Evolutionary conservation across 345 rosid genomes (phyloP), one percentile per base, ranked within the genome.

Genomic region (Triadica sebifera): DNA sequence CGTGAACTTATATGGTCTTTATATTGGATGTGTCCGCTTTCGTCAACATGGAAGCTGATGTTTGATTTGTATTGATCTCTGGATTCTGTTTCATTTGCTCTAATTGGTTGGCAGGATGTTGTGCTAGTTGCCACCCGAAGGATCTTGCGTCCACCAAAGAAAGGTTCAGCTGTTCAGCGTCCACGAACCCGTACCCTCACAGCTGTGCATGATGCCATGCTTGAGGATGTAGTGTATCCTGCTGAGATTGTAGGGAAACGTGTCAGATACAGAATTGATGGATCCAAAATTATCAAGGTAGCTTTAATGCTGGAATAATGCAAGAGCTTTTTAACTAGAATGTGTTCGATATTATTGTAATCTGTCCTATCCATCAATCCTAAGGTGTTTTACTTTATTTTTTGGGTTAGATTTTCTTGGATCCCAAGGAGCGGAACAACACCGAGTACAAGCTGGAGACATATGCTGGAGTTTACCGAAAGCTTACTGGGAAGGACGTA

Each of bases 201-300:
- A 34, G 80, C 87, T 10, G 97, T 93, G 34, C 97, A 93, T 7
- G 98, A 89, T 68, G 93, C 93, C 20, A 81, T 88, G 74, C 95
- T 93, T 8, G 93, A 93, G 78, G 98, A 91, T 84, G 86, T 89
- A 0, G 98, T 91, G 11, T 84, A 82, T 72, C 98, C 97, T 45
- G 95, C 98, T 52, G 97, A 93, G 88, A 93, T 93, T 82, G 98
- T 93, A 55, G 98, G 92, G 47, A 93, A 91, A 75, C 84, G 97
- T 1, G 71, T 83, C 53, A 86, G 97, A 85, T 91, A 91, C 87
- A 83, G 84, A 68, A 63, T 91, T 11, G 97, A 93, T 83, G 98
- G 98, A 4, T 81, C 97, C 75, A 93, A 91, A 81, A 79, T 88
- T 56, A 85, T 74, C 57, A 93, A 89, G 94, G 97, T 92, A 65